Percentiles rank a stretch among this genome's conserved stretches.
phyloP scores from a whole-genome alignment of 202 grass and related monocot genomes.

The Setaria italica region DNA sequence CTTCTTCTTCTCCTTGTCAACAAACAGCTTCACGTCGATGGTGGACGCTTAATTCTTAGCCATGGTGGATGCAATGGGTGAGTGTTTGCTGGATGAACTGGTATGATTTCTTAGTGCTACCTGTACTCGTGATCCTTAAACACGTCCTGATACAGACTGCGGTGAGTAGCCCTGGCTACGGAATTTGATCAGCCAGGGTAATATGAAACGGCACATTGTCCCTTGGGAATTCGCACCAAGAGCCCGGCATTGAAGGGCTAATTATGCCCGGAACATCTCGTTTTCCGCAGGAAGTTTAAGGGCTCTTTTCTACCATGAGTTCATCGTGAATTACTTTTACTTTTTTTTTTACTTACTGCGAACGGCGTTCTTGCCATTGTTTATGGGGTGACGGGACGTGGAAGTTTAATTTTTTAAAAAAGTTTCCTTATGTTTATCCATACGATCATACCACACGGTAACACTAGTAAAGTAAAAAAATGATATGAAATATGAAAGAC shows the following conservation, averaged over 20 bases:
- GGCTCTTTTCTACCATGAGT: too few relatives aligned
- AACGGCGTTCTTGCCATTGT: too few relatives aligned
- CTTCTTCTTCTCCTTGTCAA: conserved; percentile 47
- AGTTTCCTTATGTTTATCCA: too few relatives aligned
- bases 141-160: too few relatives aligned
- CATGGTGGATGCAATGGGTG: background rate
- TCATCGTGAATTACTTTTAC: too few relatives aligned
- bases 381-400: too few relatives aligned
- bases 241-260: background rate
- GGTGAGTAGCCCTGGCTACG: background rate
- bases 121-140: background rate
- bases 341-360: too few relatives aligned
- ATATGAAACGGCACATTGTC: background rate
- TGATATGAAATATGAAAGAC: too few relatives aligned
- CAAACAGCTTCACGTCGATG: conserved; percentile 42
- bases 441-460: too few relatives aligned
- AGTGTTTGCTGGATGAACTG: background rate
- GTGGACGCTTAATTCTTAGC: background rate
- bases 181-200: background rate
- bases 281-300: background rate
- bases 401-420: too few relatives aligned
- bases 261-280: background rate
- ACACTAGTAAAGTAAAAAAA: too few relatives aligned
- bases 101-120: background rate
- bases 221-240: background rate